Percentiles rank a stretch among this genome's conserved stretches.
These are phyloP conservation scores for Rhodomyrtus psidioides DNA, from an alignment of 441 rosid genomes.

Conservation along the genomic window DNA sequence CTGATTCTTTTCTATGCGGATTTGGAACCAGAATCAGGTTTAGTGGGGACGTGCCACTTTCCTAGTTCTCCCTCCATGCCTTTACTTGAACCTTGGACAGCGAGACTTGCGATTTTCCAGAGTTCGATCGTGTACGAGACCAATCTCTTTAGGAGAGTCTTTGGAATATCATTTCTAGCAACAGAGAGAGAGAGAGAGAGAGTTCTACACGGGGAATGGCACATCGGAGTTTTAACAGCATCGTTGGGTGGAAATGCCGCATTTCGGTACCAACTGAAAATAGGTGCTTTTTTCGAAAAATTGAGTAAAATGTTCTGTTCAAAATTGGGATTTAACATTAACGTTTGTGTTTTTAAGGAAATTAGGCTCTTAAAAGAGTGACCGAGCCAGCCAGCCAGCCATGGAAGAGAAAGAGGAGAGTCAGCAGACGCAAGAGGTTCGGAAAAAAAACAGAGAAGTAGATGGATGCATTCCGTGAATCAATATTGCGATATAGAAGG, in stretches of 20 bases:
- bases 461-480: too few relatives aligned
- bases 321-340: neutral
- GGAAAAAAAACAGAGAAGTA: neutral
- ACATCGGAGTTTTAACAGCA: neutral
- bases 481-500: neutral
- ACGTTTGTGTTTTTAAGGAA: neutral
- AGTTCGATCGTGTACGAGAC: neutral
- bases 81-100: neutral
- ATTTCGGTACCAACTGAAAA: neutral
- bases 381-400: neutral
- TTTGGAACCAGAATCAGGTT: neutral
- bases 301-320: neutral
- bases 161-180: neutral
- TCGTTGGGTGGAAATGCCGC: neutral
- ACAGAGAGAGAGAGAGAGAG: too few relatives aligned
- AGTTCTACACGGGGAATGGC: accelerated
- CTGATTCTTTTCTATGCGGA: neutral
- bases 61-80: neutral
- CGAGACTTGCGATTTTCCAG: neutral
- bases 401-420: neutral
- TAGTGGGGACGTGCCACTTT: neutral
- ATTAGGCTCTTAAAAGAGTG: neutral
- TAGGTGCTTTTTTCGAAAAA: neutral
- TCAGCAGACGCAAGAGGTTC: neutral
- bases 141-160: neutral